Percentiles rank a stretch among this genome's conserved stretches.
Conservation (phyloP, 2,329 filamentous ascomycete species). For the Neofusicoccum laricinum region DNA sequence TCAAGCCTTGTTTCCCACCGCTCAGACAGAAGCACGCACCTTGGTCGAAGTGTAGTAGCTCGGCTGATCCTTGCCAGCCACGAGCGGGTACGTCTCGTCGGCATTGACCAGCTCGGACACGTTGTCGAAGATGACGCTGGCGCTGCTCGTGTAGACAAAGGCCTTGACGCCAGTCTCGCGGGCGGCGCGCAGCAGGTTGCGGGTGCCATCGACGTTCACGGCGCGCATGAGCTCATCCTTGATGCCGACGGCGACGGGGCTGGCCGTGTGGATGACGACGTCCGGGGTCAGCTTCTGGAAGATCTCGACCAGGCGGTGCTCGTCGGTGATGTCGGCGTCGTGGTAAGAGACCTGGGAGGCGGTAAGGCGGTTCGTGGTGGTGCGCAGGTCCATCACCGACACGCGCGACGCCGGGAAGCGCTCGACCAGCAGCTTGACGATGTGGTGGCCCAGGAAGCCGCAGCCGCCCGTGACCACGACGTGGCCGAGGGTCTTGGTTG, state of each 20-base stretch:
- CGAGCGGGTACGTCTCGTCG: conserved; percentile 46
- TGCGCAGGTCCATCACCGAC: conserved; percentile 48
- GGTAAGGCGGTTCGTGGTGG: conserved; percentile 38
- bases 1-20: not conserved
- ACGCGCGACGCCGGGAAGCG: conserved; percentile 42
- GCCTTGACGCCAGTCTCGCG: conserved; percentile 50
- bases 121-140: conserved; percentile 48
- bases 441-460: conserved; percentile 52
- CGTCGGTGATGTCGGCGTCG: conserved; percentile 50
- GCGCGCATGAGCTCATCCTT: conserved; percentile 44
- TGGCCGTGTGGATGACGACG: conserved; percentile 51
- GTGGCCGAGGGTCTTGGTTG: conserved; percentile 37
- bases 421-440: conserved; percentile 46
- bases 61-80: conserved; percentile 46
- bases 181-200: conserved; percentile 46
- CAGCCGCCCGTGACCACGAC: conserved; percentile 51
- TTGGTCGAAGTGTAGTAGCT: conserved; percentile 53
- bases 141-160: conserved; percentile 53
- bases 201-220: conserved; percentile 52
- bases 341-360: conserved; percentile 47
- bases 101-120: conserved; percentile 47
- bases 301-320: conserved; percentile 39
- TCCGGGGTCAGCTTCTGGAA: conserved; percentile 44
- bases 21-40: conserved; percentile 22
- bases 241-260: conserved; percentile 21